Conservation (phyloP, 176 grass and related monocot genomes). For the Aegilops speltoides region DNA sequence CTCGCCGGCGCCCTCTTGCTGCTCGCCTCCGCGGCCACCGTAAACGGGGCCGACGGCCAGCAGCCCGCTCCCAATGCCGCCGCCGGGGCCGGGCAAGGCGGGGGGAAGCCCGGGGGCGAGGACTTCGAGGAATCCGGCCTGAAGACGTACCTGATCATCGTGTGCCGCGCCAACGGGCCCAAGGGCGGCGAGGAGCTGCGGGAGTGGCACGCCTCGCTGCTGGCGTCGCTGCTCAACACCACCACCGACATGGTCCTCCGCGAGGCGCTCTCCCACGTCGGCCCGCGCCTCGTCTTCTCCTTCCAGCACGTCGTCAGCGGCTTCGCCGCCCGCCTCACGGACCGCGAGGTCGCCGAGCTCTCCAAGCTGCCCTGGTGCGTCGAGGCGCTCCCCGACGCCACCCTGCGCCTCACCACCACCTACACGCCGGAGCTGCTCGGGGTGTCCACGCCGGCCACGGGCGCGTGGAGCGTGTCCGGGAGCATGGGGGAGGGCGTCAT, state of each 20-base stretch:
- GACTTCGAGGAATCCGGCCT: background rate
- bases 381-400: conserved; percentile 25
- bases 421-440: conserved; percentile 45
- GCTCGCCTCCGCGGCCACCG: background rate
- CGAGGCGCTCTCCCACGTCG: background rate
- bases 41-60: background rate
- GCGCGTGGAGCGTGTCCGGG: conserved; percentile 27
- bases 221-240: conserved; percentile 33
- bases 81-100: background rate
- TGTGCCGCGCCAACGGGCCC: conserved; percentile 26
- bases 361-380: conserved; percentile 29
- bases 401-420: conserved; percentile 33
- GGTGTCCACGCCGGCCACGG: background rate
- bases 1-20: background rate
- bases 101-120: background rate
- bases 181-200: conserved; percentile 6
- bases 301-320: conserved; percentile 55
- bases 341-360: conserved; percentile 12
- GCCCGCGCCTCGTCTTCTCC: conserved; percentile 45
- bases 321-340: conserved; percentile 44
- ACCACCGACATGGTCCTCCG: conserved; percentile 21
- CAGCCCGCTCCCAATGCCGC: background rate
- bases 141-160: conserved; percentile 38
- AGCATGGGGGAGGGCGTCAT: conserved; percentile 70
- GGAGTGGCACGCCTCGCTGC: conserved; percentile 48